phyloP scores from a whole-genome alignment of 306 rosid genomes.

The Prosopis cineraria region DNA sequence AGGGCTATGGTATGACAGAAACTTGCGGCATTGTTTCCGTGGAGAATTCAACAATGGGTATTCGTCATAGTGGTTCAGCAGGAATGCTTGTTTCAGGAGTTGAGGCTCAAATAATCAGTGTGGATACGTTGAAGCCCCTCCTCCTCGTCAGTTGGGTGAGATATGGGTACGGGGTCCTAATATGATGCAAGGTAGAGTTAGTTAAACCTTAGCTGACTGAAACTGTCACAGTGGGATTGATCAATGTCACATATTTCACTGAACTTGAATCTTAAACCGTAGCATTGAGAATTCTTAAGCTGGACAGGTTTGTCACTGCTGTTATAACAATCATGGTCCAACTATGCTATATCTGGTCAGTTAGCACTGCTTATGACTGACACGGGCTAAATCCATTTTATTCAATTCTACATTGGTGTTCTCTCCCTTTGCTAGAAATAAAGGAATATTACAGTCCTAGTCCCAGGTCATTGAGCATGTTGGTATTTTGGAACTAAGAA shows the following conservation, averaged over 20 bases:
- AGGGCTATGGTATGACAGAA: slow-evolving; percentile 98
- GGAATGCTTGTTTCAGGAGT: slow-evolving; percentile 75
- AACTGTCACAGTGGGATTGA: not conserved
- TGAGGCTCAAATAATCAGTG: slow-evolving; percentile 76
- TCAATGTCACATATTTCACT: not conserved
- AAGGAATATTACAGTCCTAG: not conserved
- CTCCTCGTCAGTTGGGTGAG: slow-evolving; percentile 88
- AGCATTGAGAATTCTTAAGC: not conserved
- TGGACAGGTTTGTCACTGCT: not conserved
- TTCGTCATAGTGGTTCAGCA: slow-evolving; percentile 67
- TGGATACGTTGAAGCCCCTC: slow-evolving; percentile 76
- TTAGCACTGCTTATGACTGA: not conserved
- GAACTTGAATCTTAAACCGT: not conserved
- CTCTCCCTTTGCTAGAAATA: not conserved
- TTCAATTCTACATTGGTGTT: not conserved
- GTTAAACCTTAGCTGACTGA: too few relatives aligned
- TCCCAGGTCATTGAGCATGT: not conserved
- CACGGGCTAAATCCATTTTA: not conserved
- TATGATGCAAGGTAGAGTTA: slow-evolving; percentile 75
- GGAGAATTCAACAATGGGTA: slow-evolving; percentile 56
- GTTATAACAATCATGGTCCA: slow-evolving; percentile 1
- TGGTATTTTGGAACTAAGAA: not conserved
- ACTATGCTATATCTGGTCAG: slow-evolving; percentile 8
- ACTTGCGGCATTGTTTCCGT: slow-evolving; percentile 69
- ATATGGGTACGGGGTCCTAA: slow-evolving; percentile 90